phyloP scores from a whole-genome alignment of 2,329 filamentous ascomycete species.

The Paracorniculantispora psalliotae region DNA sequence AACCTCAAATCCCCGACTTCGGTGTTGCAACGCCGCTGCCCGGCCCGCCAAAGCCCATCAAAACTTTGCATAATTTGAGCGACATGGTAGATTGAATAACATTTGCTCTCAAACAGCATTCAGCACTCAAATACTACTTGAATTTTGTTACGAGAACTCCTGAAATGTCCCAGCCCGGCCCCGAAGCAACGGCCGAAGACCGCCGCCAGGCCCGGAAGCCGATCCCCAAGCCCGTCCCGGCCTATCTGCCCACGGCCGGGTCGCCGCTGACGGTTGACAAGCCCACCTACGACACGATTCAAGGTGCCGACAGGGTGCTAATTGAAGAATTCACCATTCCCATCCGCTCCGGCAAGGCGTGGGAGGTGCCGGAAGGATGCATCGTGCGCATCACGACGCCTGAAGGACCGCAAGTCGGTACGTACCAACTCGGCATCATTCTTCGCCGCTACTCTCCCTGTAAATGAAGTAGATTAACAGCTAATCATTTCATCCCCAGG shows the following conservation, averaged over 20 bases:
- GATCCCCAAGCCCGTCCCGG: slow-evolving; percentile 44
- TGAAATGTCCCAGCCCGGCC: slow-evolving; percentile 9
- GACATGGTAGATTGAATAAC: too few species aligned
- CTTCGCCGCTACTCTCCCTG: background rate
- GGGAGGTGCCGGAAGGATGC: slow-evolving; percentile 62
- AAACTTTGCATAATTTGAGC: background rate
- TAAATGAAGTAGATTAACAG: too few species aligned
- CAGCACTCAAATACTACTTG: background rate
- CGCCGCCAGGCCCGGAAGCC: slow-evolving; percentile 39
- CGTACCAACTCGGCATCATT: slow-evolving; percentile 11
- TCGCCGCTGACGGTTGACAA: slow-evolving; percentile 42
- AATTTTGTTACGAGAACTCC: too few species aligned
- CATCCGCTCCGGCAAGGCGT: slow-evolving; percentile 69
- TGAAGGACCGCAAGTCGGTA: slow-evolving; percentile 68
- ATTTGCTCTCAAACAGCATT: too few species aligned
- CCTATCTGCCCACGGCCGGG: slow-evolving; percentile 40
- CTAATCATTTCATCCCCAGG: slow-evolving; percentile 43
- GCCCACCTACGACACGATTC: slow-evolving; percentile 56
- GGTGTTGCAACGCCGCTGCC: slow-evolving; percentile 5
- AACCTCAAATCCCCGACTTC: slow-evolving; percentile 5
- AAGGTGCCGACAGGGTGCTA: slow-evolving; percentile 38
- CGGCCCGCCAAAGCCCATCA: background rate
- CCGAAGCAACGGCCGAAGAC: slow-evolving; percentile 23
- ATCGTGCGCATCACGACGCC: slow-evolving; percentile 72
- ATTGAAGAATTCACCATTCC: slow-evolving; percentile 57